These are phyloP conservation scores for Simmondsia chinensis DNA, from an alignment of 148 eudicot species.

Conservation along the genomic window DNA sequence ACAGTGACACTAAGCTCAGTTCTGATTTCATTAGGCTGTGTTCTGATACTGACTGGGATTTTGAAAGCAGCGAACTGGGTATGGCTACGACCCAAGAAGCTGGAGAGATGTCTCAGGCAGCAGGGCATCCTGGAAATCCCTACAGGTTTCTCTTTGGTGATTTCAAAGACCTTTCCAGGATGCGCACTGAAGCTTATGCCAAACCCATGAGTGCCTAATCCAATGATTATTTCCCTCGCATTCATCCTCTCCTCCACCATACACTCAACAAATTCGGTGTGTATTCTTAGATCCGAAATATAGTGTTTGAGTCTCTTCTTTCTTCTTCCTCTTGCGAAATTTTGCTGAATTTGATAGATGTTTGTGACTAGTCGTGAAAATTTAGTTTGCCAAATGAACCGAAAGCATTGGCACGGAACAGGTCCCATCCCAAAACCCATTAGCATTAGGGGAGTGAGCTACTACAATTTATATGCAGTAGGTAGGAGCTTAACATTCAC, in stretches of 20 bases:
- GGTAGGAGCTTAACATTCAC: too few species aligned
- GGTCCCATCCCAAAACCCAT: too few species aligned
- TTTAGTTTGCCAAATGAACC: too few species aligned
- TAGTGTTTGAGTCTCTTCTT: too few species aligned
- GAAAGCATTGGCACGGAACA: too few species aligned
- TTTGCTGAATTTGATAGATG: too few species aligned
- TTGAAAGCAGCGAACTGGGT: slow-evolving; percentile 18
- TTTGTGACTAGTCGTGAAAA: too few species aligned
- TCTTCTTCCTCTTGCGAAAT: too few species aligned
- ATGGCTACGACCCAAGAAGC: slow-evolving; percentile 16
- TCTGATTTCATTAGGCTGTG: too few species aligned
- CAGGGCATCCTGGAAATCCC: slow-evolving; percentile 18
- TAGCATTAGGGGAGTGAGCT: too few species aligned
- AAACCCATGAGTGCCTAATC: slow-evolving; percentile 19
- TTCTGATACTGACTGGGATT: background rate
- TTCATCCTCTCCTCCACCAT: slow-evolving; percentile 13
- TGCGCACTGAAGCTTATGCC: slow-evolving; percentile 5
- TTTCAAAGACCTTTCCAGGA: slow-evolving; percentile 3
- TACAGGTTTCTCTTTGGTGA: slow-evolving; percentile 16
- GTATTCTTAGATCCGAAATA: background rate
- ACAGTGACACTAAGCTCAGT: too few species aligned
- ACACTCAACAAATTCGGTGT: background rate
- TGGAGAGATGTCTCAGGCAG: slow-evolving; percentile 13
- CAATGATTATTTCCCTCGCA: slow-evolving; percentile 13
- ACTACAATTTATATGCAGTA: too few species aligned